These are phyloP conservation scores for Darksidea phi DNA, from an alignment of 495 filamentous ascomycete species.

Conservation along the genomic window DNA sequence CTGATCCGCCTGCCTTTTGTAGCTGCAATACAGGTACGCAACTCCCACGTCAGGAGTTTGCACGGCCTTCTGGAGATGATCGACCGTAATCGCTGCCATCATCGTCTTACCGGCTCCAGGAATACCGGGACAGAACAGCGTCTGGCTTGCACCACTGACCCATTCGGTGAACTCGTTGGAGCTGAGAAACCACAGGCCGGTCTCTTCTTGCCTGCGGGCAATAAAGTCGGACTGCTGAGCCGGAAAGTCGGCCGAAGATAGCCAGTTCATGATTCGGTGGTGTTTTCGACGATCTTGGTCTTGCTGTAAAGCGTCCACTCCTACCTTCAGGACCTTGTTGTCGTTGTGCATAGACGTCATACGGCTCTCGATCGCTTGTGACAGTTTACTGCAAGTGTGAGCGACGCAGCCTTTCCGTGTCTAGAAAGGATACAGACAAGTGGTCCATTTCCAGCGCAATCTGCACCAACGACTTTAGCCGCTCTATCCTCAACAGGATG, in stretches of 20 bases:
- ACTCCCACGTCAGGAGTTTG: slow-evolving; percentile 35
- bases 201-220: background rate
- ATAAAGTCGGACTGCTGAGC: slow-evolving; percentile 42
- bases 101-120: slow-evolving; percentile 39
- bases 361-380: background rate
- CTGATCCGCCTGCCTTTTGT: slow-evolving; percentile 40
- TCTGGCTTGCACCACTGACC: slow-evolving; percentile 30
- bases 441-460: slow-evolving; percentile 39
- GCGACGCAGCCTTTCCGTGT: background rate
- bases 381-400: background rate
- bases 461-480: slow-evolving; percentile 35
- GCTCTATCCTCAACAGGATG: slow-evolving; percentile 37
- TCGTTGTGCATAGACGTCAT: too few species aligned
- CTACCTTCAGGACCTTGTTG: background rate
- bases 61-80: slow-evolving; percentile 31
- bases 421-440: slow-evolving; percentile 31
- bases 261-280: slow-evolving; percentile 11
- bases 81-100: slow-evolving; percentile 33
- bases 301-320: too few species aligned
- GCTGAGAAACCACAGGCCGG: background rate
- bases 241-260: slow-evolving; percentile 14
- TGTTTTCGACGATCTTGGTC: background rate
- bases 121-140: slow-evolving; percentile 44
- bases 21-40: slow-evolving; percentile 48
- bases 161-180: slow-evolving; percentile 33